Evolutionary conservation across 2,329 filamentous ascomycete species (phyloP).

Genomic region (Beauveria brongniartii): DNA sequence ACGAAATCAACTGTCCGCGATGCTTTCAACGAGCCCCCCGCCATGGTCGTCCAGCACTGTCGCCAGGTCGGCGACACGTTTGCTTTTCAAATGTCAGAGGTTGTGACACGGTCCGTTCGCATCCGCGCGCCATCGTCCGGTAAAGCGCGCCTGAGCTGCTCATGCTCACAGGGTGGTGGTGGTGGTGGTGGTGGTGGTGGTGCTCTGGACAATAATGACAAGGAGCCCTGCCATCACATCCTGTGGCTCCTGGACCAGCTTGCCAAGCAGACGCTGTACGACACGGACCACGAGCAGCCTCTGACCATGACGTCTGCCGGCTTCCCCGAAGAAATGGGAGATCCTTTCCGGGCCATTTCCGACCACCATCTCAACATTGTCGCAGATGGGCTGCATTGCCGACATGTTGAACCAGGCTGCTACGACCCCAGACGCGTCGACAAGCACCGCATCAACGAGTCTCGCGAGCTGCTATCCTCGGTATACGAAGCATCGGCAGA

Average conservation of each 20-base stretch:
- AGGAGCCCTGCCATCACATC: slow-evolving; percentile 40
- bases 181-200: background rate
- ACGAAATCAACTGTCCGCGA: slow-evolving; percentile 33
- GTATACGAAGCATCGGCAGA: slow-evolving; percentile 32
- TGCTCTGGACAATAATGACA: slow-evolving; percentile 14
- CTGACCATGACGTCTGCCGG: slow-evolving; percentile 36
- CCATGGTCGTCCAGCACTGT: slow-evolving; percentile 42
- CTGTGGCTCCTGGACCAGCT: slow-evolving; percentile 49
- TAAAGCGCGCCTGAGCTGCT: slow-evolving; percentile 37
- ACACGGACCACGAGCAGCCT: slow-evolving; percentile 25
- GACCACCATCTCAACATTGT: slow-evolving; percentile 43
- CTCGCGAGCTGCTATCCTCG: slow-evolving; percentile 42
- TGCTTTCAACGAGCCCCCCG: slow-evolving; percentile 39
- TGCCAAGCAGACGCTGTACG: slow-evolving; percentile 37
- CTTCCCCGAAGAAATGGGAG: slow-evolving; percentile 37
- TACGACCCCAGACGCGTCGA: slow-evolving; percentile 23
- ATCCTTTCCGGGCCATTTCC: slow-evolving; percentile 41
- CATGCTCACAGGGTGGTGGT: slow-evolving; percentile 26
- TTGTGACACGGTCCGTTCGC: slow-evolving; percentile 43
- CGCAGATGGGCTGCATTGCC: slow-evolving; percentile 44
- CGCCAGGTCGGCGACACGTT: slow-evolving; percentile 40
- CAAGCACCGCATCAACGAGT: slow-evolving; percentile 36
- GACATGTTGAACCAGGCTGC: slow-evolving; percentile 25
- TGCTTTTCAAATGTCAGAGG: slow-evolving; percentile 48
- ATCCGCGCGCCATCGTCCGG: slow-evolving; percentile 34